Conservation (phyloP, 371 early-diverging fungal genomes). For the Rhizomucor miehei region DNA sequence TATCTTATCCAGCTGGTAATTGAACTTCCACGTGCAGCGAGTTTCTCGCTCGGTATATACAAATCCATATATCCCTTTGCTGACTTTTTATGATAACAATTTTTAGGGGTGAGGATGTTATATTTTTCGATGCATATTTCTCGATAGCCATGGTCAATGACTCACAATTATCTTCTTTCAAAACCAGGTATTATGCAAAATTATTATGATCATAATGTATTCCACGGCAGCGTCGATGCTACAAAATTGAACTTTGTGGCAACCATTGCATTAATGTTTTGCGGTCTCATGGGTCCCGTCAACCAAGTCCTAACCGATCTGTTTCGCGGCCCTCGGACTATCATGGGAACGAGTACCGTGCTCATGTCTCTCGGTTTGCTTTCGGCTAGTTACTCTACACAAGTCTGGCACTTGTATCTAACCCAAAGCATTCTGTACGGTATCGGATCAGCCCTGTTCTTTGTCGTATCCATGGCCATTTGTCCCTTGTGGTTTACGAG, state of each 20-base stretch:
- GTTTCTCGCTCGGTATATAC: too few relatives aligned
- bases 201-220: slow-evolving; percentile 21
- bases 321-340: slow-evolving; percentile 17
- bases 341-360: slow-evolving; percentile 23
- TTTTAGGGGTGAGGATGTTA: too few relatives aligned
- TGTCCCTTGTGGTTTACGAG: slow-evolving; percentile 73
- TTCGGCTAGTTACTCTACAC: slow-evolving; percentile 31
- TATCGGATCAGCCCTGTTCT: slow-evolving; percentile 57
- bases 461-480: slow-evolving; percentile 29
- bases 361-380: slow-evolving; percentile 29
- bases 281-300: slow-evolving; percentile 27
- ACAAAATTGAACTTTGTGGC: slow-evolving; percentile 38
- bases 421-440: slow-evolving; percentile 73
- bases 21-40: too few relatives aligned
- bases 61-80: too few relatives aligned
- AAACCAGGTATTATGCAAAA: slow-evolving; percentile 28
- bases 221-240: slow-evolving; percentile 11
- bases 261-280: slow-evolving; percentile 26
- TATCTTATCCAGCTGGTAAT: slow-evolving; percentile 34
- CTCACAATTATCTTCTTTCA: too few relatives aligned
- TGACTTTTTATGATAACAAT: too few relatives aligned
- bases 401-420: slow-evolving; percentile 65
- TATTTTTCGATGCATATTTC: too few relatives aligned
- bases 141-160: too few relatives aligned
- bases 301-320: slow-evolving; percentile 23